Evolutionary conservation across 192 early-diverging fungal species (phyloP), one percentile per base, ranked within the genome.

Genomic region (Coemansia furcata): DNA sequence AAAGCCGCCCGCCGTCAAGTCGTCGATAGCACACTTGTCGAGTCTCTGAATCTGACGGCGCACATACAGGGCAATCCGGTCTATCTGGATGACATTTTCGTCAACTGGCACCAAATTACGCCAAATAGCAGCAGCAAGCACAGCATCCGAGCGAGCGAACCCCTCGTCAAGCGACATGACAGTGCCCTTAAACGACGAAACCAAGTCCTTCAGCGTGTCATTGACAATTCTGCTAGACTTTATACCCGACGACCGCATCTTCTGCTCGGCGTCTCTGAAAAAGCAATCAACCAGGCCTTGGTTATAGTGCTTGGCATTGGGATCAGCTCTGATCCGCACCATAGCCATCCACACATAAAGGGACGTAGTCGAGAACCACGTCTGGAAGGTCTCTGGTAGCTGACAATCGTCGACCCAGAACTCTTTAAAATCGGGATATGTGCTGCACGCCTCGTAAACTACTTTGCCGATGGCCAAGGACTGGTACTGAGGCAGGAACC

Each of bases 261-360:
- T 89, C 42, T 86, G 85, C 83, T 98, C 97, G 4, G 92, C 87
- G 69, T 97, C 95, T 10, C 89, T 85, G 81, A 96, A 96, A 40
- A 98, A 89, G 62, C 87, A 82, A 71, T 94, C 90, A 15, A 97
- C 89, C 47, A 98, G 55, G 57, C 94, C 92, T 64, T 97, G 94
- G 60, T 88, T 92, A 78, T 92, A 91, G 62, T 93, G 83, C 66
- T 91, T 92, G 52, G 93, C 88, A 42, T 87, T 76, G 6, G 84
- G 75, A 60, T 90, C 87, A 6, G 88, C 86, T 49, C 92, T 85
- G 15, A 92, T 76, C 38, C 94, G 92, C 9, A 92, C 93, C 87
- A 90, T 92, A 60, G 91, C 78, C 87, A 98, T 89, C 97, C 97
- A 98, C 5, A 96, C 86, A 67, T 98, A 95, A 62, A 98, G 80